Evolutionary conservation across 306 rosid genomes (phyloP), one percentile per base, ranked within the genome.

Genomic region (Amphicarpaea edgeworthii): DNA sequence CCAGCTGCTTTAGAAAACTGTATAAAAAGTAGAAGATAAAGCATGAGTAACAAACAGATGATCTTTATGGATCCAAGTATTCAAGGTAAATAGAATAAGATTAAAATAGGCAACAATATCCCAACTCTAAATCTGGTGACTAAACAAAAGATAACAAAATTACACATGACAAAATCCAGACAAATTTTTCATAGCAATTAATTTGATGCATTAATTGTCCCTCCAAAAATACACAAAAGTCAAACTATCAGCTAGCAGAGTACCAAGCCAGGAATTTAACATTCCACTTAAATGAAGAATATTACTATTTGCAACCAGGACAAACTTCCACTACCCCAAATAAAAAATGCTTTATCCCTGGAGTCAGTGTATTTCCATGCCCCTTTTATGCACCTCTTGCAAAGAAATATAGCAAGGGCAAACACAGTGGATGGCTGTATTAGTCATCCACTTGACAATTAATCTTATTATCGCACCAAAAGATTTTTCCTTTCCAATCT

Each of bases 1-100:
- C 83, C 87, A 73, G 97, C 96, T 58, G 97, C 85, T 84, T 88
- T 95, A 7, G 99, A 90, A 84, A 92, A 92, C 97, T 92, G 68
- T 11, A 47, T 50, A 74, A 24, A 47, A 77, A 37, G 76, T 54
- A 74, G 38, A 50, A 61, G 68, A 26, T 21, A 78, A 64, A 61
- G 62, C 76, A 81, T 49, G 67, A 78, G 75, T 51, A 78, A 24
- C 42, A 41, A 72, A 71, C 12, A 32, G 37, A 42, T 58, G 16
- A 75, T 53, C 68, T n/a, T 30, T 68, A 62, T 53, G 24, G 20
- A 11, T 53, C 53, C 75, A 67, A 41, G 28, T 20, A 68, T 42
- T 26, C 43, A 51, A 26, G 12, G 21, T 3, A 50, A 53, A 59
- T 12, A 6, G 14, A 40, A 17, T 16, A 47, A 60, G 38, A 69